Evolutionary conservation across 2,329 filamentous ascomycete species (phyloP).

Genomic region (Cladophialophora immunda): DNA sequence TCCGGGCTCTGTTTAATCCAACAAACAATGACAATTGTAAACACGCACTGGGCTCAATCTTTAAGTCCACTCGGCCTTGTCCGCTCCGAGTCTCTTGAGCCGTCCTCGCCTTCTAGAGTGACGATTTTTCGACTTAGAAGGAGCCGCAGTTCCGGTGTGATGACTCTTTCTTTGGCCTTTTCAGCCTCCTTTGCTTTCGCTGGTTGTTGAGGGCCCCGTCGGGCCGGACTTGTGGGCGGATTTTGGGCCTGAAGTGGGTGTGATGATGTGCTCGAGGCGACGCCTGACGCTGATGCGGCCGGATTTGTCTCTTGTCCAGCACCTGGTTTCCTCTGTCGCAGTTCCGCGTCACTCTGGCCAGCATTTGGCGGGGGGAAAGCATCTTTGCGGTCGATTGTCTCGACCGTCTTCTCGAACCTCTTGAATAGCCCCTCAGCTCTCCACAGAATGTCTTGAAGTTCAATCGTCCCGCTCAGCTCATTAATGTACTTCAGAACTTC

Average conservation of each 20-base stretch:
- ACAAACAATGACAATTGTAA: not conserved
- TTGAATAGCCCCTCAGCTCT: slow-evolving; percentile 88
- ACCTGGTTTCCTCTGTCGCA: slow-evolving; percentile 28
- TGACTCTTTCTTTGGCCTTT: slow-evolving; percentile 59
- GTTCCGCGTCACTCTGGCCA: slow-evolving; percentile 27
- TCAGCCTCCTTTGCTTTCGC: slow-evolving; percentile 39
- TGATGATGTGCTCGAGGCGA: not conserved
- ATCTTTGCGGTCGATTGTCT: slow-evolving; percentile 89
- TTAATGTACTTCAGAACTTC: slow-evolving; percentile 98
- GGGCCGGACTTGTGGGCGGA: slow-evolving; percentile 36
- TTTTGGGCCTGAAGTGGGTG: not conserved
- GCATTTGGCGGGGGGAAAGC: slow-evolving; percentile 74
- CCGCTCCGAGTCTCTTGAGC: slow-evolving; percentile 16
- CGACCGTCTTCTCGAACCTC: slow-evolving; percentile 85
- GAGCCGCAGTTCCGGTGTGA: slow-evolving; percentile 69
- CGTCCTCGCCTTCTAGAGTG: slow-evolving; percentile 52
- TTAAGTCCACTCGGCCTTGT: slow-evolving; percentile 38
- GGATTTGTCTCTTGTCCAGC: not conserved
- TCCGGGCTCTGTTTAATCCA: not conserved
- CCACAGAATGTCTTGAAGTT: slow-evolving; percentile 84
- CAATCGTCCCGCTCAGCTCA: slow-evolving; percentile 91
- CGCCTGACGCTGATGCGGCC: slow-evolving; percentile 4
- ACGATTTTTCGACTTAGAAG: slow-evolving; percentile 69
- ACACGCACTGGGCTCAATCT: slow-evolving; percentile 26
- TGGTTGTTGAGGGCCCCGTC: slow-evolving; percentile 23